A percentile compares a stretch with the other conserved stretches of the same genome.
Evolutionary conservation across 306 rosid genomes (phyloP).

Genomic region (Neltuma alba): DNA sequence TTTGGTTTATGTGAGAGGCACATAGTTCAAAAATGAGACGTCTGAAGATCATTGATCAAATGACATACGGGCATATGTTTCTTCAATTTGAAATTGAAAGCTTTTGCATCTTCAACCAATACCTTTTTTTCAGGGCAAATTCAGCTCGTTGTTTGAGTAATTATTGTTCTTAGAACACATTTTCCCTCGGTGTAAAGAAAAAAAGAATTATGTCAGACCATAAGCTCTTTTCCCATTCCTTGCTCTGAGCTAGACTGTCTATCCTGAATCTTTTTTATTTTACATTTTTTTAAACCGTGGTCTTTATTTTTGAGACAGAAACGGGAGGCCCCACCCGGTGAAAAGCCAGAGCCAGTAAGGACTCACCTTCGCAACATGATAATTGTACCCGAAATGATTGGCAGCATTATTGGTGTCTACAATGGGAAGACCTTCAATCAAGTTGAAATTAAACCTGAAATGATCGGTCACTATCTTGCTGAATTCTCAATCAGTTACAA

Average conservation of each 20-base stretch:
- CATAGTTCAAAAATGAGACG: not conserved
- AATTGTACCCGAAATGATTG: conserved; percentile 42
- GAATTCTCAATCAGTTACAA: conserved; percentile 45
- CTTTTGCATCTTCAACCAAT: not conserved
- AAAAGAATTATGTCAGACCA: not conserved
- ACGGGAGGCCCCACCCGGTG: conserved; percentile 42
- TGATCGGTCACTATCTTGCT: conserved; percentile 46
- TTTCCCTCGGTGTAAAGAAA: not conserved
- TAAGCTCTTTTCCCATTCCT: not conserved
- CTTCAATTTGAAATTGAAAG: not conserved
- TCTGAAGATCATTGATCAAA: not conserved
- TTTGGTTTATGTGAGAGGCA: not conserved
- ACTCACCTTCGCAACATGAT: conserved; percentile 46
- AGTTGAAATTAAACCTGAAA: conserved; percentile 49
- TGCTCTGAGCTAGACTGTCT: not conserved
- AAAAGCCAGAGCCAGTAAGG: conserved; percentile 43
- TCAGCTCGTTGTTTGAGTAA: not conserved
- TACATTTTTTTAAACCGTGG: not conserved
- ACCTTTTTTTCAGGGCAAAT: not conserved
- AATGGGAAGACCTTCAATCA: conserved; percentile 46
- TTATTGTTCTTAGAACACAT: not conserved
- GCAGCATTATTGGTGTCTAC: conserved; percentile 37
- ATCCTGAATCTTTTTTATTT: not conserved
- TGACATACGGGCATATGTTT: not conserved
- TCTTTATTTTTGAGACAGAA: conserved; percentile 30